Evolutionary conservation across 2,329 filamentous ascomycete genomes (phyloP), one percentile per base, ranked within the genome.

Genomic region (Aspergillus sojae): DNA sequence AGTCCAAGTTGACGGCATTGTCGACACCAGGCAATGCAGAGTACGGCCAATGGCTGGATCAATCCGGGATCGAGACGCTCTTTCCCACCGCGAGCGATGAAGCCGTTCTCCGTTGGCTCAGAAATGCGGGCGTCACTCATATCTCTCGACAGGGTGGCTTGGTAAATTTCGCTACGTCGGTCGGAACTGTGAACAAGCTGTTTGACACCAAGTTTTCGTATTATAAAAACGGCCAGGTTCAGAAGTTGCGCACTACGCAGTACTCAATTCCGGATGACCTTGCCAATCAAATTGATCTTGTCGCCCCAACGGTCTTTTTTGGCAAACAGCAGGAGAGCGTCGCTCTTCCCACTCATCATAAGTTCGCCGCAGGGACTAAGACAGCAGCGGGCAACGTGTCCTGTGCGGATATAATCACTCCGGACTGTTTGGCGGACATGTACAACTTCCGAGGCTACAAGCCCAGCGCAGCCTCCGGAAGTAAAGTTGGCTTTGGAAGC

Each of bases 401-500:
- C 14, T 67, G 63, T 21, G 62, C 67, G 21, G 65, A 74, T 45
- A 63, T 74, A 50, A 77, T 85, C 63, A 81, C 80, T n/a, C 83
- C 83, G 3, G 65, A 75, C 4, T 86, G 84, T 65, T 64, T 85
- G 60, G 80, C 81, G 68, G 67, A 79, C 65, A 74, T 84, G 41
- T 86, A 86, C 77, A 82, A 82, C 65, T 77, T 83, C 60, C 78
- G 78, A 55, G 70, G 77, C 64, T 85, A 86, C 72, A 78, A 76
- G 41, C 76, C 82, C 12, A 75, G 81, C 34, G 71, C 77, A 10
- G 74, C 75, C 10, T 78, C 78, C 16, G 83, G 84, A 2, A 85
- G 82, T 70, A 78, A 78, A 23, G 76, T 85, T 16, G 83, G 78
- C 21, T 86, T 86, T 66, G 80, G 79, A 41, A 82, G 79, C 60